Evolutionary conservation across 2,329 filamentous ascomycete genomes (phyloP), one percentile per base, ranked within the genome.

Genomic region (Monilinia polystroma): DNA sequence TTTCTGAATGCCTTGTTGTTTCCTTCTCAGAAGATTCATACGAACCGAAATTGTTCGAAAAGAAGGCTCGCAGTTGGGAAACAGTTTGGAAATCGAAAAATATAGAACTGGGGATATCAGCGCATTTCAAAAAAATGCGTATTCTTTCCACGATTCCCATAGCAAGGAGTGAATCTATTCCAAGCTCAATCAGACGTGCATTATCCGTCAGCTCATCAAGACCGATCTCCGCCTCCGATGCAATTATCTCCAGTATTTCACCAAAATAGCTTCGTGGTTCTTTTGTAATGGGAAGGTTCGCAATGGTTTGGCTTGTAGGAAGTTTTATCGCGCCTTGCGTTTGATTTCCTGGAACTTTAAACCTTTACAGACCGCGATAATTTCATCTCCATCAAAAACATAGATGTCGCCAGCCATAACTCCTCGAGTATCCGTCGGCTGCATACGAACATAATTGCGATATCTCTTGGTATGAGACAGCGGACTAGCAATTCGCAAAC

Each of bases 361-460:
- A 4, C 67, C 75, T 1, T 71, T 69, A 11, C 76, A 70, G 29
- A 78, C 52, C 43, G 74, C 78, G 10, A 80, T 67, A 58, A 80
- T 75, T 0, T 64, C 66, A 26, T 67, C 69, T 14, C 72, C 75
- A 56, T 78, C 74, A 23, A 79, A 68, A 16, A 79, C 62, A 64
- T 78, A 78, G 0, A 79, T 75, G 66, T 79, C 77, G 23, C 78
- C 79, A 51, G 58, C 58, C 32, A 54, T 29, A 14, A 55, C 35
- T 35, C 23, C 38, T 45, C 23, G 18, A 47, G 18, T 38, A 41
- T 41, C 35, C 2, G 49, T 43, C 2, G 49, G 38, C 16, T 38
- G 26, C 84, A 86, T 86, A 54, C 82, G 80, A 68, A 85, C 82
- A 76, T 86, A 86, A 23, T 79, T 81, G 70, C 80, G 80, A 71